These are phyloP conservation scores for Flaveria ramosissima DNA, from an alignment of 129 eudicot genomes.

Conservation along the genomic window DNA sequence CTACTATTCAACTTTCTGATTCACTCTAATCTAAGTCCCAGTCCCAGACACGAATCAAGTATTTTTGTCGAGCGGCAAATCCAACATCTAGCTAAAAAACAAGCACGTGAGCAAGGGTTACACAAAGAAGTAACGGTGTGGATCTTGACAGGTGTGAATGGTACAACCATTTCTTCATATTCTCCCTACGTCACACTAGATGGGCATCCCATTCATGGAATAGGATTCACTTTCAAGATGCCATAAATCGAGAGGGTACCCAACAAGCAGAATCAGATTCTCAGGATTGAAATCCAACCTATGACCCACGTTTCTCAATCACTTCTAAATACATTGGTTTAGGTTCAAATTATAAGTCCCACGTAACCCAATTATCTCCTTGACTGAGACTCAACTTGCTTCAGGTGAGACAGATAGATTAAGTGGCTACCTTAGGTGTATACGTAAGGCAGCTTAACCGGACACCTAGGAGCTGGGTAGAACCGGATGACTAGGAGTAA, in stretches of 20 bases:
- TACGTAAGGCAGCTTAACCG: no score
- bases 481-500: neutral
- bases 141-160: neutral
- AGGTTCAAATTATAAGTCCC: neutral
- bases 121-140: neutral
- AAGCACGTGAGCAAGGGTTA: neutral
- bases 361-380: neutral
- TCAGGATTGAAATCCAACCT: neutral
- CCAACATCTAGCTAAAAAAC: neutral
- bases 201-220: conserved; percentile 5
- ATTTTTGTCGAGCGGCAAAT: neutral
- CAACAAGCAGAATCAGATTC: neutral
- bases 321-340: neutral
- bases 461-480: no score
- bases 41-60: neutral
- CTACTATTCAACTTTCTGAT: no score
- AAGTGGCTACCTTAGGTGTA: no score
- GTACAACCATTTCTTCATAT: neutral
- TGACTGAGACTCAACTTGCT: neutral
- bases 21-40: no score
- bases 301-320: neutral
- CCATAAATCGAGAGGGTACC: neutral
- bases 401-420: neutral
- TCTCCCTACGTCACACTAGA: conserved; percentile 1
- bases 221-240: conserved; percentile 21